Conservation (phyloP, 1,284 basidiomycete genomes). For the Sanghuangporus weigelae region DNA sequence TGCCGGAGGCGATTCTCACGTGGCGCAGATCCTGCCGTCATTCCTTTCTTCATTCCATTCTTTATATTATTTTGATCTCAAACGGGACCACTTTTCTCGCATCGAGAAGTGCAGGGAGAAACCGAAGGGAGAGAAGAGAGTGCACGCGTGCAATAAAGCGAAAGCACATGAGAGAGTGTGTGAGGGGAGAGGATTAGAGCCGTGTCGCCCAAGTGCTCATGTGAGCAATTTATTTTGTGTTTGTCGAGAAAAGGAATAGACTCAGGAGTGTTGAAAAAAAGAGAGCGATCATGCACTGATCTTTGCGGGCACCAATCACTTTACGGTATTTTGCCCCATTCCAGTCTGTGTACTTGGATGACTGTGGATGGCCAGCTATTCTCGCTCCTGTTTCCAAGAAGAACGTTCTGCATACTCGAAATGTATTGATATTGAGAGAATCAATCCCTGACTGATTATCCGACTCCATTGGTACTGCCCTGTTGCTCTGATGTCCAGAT, state of each 20-base stretch:
- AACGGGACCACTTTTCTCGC: not conserved
- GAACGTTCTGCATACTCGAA: not conserved
- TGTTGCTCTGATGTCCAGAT: not conserved
- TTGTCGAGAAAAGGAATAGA: not conserved
- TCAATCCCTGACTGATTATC: not conserved
- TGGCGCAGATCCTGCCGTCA: conserved; percentile 1
- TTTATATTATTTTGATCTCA: not conserved
- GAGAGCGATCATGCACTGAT: not conserved
- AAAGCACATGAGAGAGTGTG: not conserved
- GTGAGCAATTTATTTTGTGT: not conserved
- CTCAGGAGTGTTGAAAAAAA: not conserved
- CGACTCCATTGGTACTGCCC: not conserved
- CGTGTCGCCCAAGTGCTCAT: not conserved
- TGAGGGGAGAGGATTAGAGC: not conserved
- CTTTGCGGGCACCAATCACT: not conserved
- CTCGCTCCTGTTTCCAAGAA: not conserved
- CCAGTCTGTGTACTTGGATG: too few species aligned
- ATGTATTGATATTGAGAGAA: not conserved
- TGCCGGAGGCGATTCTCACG: not conserved
- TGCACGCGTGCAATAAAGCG: not conserved
- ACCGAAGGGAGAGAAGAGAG: not conserved
- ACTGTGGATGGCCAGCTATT: not conserved
- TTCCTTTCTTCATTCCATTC: not conserved
- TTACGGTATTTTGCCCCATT: not conserved
- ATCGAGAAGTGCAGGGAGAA: not conserved